phyloP scores from a whole-genome alignment of 2,329 filamentous ascomycete species.

The Podosphaera fusca region DNA sequence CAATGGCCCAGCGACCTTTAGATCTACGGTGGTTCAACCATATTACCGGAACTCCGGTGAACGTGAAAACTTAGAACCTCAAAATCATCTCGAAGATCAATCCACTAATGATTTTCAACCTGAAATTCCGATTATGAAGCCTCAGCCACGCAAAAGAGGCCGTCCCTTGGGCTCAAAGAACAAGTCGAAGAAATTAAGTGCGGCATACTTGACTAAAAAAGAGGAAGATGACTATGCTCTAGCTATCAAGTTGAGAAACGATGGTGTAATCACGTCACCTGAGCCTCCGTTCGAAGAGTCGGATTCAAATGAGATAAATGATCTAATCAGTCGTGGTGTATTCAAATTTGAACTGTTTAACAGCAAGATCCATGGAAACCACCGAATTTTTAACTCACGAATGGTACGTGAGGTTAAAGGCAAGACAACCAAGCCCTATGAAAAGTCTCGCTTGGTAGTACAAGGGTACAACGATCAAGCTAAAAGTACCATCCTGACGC shows the following conservation, averaged over 20 bases:
- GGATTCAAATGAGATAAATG: neutral
- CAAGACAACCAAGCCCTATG: neutral
- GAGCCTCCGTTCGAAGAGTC: neutral
- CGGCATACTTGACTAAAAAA: neutral
- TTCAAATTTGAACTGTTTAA: neutral
- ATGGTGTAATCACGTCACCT: neutral
- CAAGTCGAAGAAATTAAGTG: neutral
- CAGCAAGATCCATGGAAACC: neutral
- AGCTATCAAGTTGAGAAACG: neutral
- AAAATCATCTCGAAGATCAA: no score
- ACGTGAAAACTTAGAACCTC: no score
- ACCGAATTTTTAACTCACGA: neutral
- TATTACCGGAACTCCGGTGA: no score
- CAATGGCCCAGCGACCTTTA: no score
- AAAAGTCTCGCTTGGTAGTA: constrained; percentile 1
- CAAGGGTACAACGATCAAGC: constrained; percentile 4
- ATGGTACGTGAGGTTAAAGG: neutral
- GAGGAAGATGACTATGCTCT: neutral
- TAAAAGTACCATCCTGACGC: constrained; percentile 4
- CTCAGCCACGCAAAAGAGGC: neutral
- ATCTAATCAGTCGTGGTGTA: neutral
- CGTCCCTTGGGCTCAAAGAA: neutral
- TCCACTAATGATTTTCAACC: neutral
- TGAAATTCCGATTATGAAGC: no score
- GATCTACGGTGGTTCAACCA: no score